phyloP scores from a whole-genome alignment of 495 filamentous ascomycete species.

The Penicillium riverlandense region DNA sequence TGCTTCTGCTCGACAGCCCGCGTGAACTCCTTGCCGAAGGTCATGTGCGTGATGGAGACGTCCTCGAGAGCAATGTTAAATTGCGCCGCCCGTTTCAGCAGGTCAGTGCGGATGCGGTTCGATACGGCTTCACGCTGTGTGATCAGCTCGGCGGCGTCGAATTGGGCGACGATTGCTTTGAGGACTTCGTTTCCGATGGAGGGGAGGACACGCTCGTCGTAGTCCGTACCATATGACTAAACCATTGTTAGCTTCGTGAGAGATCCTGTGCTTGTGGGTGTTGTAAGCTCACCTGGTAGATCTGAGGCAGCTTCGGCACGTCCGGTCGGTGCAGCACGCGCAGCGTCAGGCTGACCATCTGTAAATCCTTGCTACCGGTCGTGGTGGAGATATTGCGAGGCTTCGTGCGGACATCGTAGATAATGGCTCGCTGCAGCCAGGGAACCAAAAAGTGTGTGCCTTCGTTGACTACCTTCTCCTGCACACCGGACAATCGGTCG shows the following conservation, averaged over 20 bases:
- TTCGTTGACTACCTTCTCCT: conserved; percentile 87
- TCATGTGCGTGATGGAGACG: conserved; percentile 99
- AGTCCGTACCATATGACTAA: conserved; percentile 81
- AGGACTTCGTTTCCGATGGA: conserved; percentile 99
- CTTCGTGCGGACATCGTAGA: conserved; percentile 97
- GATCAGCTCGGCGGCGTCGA: conserved; percentile 98
- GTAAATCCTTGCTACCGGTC: conserved; percentile 96
- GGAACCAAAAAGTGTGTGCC: conserved; percentile 96
- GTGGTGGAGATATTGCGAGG: conserved; percentile 96
- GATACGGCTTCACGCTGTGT: conserved; percentile 96
- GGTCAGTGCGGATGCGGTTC: conserved; percentile 89
- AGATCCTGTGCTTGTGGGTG: neutral
- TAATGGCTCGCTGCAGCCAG: conserved; percentile 90
- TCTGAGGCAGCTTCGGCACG: conserved; percentile 85
- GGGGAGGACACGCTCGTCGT: conserved; percentile 98
- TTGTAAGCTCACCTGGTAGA: conserved; percentile 76
- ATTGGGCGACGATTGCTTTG: conserved; percentile 97
- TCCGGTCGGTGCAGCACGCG: conserved; percentile 93
- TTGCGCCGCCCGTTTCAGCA: conserved; percentile 90
- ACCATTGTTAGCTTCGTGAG: neutral
- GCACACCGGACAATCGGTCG: conserved; percentile 86
- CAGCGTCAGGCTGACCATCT: conserved; percentile 99
- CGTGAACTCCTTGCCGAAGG: conserved; percentile 98
- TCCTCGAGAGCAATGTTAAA: conserved; percentile 99
- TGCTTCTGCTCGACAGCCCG: conserved; percentile 99